Evolutionary conservation across 495 filamentous ascomycete genomes (phyloP), one percentile per base, ranked within the genome.

Genomic region (Antarctomyces pellizariae): DNA sequence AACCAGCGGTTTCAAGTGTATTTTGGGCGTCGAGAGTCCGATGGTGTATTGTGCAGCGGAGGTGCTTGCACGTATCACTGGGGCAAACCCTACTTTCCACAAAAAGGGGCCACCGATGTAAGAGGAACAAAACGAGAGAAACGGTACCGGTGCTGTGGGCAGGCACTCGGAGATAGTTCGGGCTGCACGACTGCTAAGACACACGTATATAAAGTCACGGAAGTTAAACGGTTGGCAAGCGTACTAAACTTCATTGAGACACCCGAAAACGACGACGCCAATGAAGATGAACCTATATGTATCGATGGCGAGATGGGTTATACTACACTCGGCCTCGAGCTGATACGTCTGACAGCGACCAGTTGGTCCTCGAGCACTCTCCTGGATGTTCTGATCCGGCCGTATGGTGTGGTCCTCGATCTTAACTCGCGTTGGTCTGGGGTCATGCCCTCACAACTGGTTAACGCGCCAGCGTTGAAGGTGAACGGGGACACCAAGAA

Each of bases 291-390:
- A 16, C 58, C 67, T 2, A 64, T 95, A 8, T 71, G 66, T 38
- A 72, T 99, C 36, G 86, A 99, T 45, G 92, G 89, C 42, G 86
- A 99, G 41, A 99, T 99, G 86, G 75, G 76, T 5, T 99, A 86
- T 43, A 95, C 86, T 0, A 71, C 71, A 1, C 36, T 69, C 18
- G 86, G 86, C 0, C 43, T 93, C 30, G 86, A 99, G 42, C 55
- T 99, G 8, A 67, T 95, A 24, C 75, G 86, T 10, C 43, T 99
- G 12, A 92, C 86, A 0, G 79, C 73, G 5, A 66, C 75, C 16
- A 67, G 73, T 32, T 99, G 84, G 77, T 86, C 84, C 1, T 50
- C 57, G 17, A 75, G 80, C 12, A 56, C 66, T 30, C 44, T 93
- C 4, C 49, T 91, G 0, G 86, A 99, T 44, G 59, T 91, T 0